Evolutionary conservation across 2,329 filamentous ascomycete species (phyloP).

Genomic region (Venturia effusa): DNA sequence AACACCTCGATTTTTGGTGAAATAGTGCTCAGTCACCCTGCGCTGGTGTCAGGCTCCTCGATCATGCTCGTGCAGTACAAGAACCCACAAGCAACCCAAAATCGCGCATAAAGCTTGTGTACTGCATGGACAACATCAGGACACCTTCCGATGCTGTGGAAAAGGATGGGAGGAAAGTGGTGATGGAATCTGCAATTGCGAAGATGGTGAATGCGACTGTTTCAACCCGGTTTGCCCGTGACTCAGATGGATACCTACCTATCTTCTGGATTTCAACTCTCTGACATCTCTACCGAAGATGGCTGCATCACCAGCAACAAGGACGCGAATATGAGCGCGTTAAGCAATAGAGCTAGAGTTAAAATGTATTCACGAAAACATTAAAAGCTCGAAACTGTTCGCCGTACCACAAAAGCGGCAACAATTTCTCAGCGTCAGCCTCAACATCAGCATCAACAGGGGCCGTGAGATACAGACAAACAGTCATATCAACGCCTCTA

Average conservation of each 20-base stretch:
- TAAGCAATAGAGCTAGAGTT: too few relatives aligned
- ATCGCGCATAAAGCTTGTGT: slow-evolving; percentile 7
- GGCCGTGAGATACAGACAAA: too few relatives aligned
- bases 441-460: too few relatives aligned
- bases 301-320: background rate
- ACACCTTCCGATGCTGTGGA: background rate
- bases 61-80: slow-evolving; percentile 12
- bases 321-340: background rate
- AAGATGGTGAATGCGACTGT: slow-evolving; percentile 1
- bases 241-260: slow-evolving; percentile 12
- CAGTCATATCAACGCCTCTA: too few relatives aligned
- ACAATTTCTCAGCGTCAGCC: too few relatives aligned
- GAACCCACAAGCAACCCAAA: background rate
- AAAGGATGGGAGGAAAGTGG: slow-evolving; percentile 3
- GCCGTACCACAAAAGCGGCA: too few relatives aligned
- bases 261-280: slow-evolving; percentile 10
- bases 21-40: slow-evolving; percentile 6
- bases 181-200: slow-evolving; percentile 3
- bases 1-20: slow-evolving; percentile 6
- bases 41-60: background rate
- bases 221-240: slow-evolving; percentile 8
- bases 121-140: slow-evolving; percentile 10
- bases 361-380: too few relatives aligned
- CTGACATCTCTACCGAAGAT: background rate
- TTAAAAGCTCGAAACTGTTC: too few relatives aligned